Evolutionary conservation across 768 basidiomycete genomes (phyloP).

Genomic region (Crucibulum laeve): DNA sequence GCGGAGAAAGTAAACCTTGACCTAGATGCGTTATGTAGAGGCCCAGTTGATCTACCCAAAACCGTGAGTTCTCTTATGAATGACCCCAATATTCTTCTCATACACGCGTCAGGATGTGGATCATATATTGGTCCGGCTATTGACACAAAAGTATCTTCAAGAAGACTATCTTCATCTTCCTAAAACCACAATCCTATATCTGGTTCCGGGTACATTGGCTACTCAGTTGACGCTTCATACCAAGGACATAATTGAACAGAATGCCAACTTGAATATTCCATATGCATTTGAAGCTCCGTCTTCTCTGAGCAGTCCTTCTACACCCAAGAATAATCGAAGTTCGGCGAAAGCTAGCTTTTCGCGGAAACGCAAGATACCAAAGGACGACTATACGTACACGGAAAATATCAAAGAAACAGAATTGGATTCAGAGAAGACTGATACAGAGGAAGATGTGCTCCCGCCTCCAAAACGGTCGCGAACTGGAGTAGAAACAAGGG

Average conservation of each 20-base stretch:
- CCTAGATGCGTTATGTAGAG: constrained; percentile 55
- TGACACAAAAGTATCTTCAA: constrained; percentile 57
- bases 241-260: constrained; percentile 32
- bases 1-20: constrained; percentile 53
- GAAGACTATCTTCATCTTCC: constrained; percentile 53
- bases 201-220: constrained; percentile 43
- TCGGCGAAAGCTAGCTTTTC: no score
- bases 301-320: neutral
- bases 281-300: neutral
- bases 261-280: neutral
- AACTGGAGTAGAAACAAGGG: no score
- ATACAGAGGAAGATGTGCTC: no score
- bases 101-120: constrained; percentile 59
- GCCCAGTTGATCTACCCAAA: constrained; percentile 58
- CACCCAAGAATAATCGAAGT: no score
- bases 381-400: no score
- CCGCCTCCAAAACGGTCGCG: no score
- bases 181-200: constrained; percentile 55
- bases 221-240: constrained; percentile 41
- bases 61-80: constrained; percentile 56
- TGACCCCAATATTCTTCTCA: constrained; percentile 3
- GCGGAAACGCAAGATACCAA: no score
- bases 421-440: no score
- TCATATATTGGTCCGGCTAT: constrained; percentile 62
- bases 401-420: no score